Evolutionary conservation across 768 basidiomycete genomes (phyloP).

Genomic region (Russula sp.): DNA sequence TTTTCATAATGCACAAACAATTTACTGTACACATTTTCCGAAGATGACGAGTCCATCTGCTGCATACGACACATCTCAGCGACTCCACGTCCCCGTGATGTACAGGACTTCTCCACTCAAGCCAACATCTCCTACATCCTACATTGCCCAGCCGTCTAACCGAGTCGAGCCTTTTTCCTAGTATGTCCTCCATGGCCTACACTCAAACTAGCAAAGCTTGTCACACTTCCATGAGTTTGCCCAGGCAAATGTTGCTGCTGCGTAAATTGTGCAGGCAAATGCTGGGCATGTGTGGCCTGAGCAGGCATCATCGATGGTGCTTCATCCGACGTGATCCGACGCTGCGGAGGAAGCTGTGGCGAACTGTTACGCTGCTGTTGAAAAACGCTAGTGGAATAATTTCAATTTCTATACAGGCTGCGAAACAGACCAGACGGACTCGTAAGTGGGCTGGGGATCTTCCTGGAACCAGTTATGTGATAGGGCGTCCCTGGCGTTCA

Average conservation of each 20-base stretch:
- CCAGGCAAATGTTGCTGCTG: conserved; percentile 41
- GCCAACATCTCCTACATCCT: not conserved
- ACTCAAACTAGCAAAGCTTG: conserved; percentile 57
- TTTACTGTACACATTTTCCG: no score
- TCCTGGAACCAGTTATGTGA: conserved; percentile 89
- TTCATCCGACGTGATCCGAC: conserved; percentile 90
- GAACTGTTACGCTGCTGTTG: conserved; percentile 41
- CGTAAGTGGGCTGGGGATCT: conserved; percentile 76
- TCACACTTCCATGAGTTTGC: conserved; percentile 39
- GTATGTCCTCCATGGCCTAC: conserved; percentile 41
- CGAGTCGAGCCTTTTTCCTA: conserved; percentile 57
- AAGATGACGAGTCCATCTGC: no score
- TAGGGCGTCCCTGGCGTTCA: conserved; percentile 77
- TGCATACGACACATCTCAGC: not conserved
- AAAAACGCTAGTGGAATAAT: conserved; percentile 52
- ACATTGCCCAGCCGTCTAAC: conserved; percentile 24
- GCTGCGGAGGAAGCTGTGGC: conserved; percentile 71
- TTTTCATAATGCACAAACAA: no score
- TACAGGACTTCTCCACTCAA: not conserved
- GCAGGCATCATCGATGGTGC: conserved; percentile 79
- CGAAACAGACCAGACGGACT: conserved; percentile 40
- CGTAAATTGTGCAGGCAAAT: conserved; percentile 34
- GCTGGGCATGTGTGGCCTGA: conserved; percentile 37
- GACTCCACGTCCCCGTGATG: no score
- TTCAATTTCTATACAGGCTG: not conserved